These are phyloP conservation scores for Colletotrichum coccodes DNA, from an alignment of 2,329 filamentous ascomycete species.

Conservation along the genomic window DNA sequence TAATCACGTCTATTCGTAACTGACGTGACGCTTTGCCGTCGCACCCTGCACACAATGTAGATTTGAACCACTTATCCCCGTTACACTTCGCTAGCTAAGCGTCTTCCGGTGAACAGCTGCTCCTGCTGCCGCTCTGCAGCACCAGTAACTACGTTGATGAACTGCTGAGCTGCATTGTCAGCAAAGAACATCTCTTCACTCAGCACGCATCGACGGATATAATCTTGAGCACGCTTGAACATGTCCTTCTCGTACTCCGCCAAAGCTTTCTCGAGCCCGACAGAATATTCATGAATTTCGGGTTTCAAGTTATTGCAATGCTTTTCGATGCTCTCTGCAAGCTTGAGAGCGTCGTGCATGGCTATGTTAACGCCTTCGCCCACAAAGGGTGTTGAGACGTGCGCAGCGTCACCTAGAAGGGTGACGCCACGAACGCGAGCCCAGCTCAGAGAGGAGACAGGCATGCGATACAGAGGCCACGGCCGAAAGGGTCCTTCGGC, in stretches of 20 bases:
- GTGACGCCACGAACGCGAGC: conserved; percentile 2
- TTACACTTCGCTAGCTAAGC: too few species aligned
- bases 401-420: conserved; percentile 17
- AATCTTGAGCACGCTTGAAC: neutral
- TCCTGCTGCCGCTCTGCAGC: neutral
- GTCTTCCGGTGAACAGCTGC: neutral
- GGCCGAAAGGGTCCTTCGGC: conserved; percentile 8
- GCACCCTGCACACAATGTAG: too few species aligned
- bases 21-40: too few species aligned
- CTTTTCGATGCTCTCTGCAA: neutral
- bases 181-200: conserved; percentile 13
- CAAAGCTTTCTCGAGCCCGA: neutral
- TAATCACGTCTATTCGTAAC: too few species aligned
- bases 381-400: conserved; percentile 17
- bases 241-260: conserved; percentile 17
- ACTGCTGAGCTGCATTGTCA: neutral
- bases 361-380: conserved; percentile 22
- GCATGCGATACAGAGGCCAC: conserved; percentile 19
- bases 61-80: neutral
- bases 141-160: neutral
- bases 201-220: neutral
- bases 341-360: conserved; percentile 15
- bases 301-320: neutral
- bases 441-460: conserved; percentile 1
- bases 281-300: neutral